A percentile compares a stretch with the other conserved stretches of the same genome.
These are phyloP conservation scores for Verticillium albo-atrum DNA, from an alignment of 2,329 filamentous ascomycete genomes.

Conservation along the genomic window DNA sequence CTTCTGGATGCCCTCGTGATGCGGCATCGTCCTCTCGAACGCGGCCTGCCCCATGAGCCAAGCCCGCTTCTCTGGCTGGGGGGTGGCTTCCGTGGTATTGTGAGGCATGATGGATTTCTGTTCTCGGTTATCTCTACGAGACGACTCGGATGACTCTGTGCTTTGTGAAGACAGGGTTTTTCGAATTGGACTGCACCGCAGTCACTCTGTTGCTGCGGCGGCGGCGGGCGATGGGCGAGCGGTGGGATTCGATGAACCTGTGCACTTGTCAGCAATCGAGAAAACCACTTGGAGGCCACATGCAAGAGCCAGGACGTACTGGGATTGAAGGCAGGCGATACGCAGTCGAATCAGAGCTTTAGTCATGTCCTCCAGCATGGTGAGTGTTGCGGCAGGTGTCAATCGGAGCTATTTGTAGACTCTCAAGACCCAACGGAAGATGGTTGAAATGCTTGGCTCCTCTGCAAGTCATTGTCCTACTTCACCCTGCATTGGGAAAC, in stretches of 20 bases:
- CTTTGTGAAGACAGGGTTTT: constrained; percentile 23
- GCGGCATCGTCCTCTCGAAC: constrained; percentile 43
- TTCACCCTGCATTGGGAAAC: neutral
- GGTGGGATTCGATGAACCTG: constrained; percentile 5
- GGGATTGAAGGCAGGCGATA: constrained; percentile 41
- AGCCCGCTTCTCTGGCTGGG: constrained; percentile 17
- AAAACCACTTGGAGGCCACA: neutral
- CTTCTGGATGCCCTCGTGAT: constrained; percentile 55
- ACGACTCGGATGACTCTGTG: constrained; percentile 24
- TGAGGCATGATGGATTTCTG: constrained; percentile 23
- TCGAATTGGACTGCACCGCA: constrained; percentile 15
- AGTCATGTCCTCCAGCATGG: constrained; percentile 36
- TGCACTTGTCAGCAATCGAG: neutral
- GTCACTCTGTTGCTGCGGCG: constrained; percentile 20
- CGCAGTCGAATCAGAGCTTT: constrained; percentile 39
- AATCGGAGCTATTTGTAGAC: constrained; percentile 1
- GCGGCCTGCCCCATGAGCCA: constrained; percentile 40
- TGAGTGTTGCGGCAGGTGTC: constrained; percentile 7
- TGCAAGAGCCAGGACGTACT: constrained; percentile 30
- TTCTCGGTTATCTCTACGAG: constrained; percentile 6
- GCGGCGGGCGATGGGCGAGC: constrained; percentile 12
- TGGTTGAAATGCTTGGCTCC: neutral
- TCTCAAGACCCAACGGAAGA: neutral
- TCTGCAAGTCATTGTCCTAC: neutral
- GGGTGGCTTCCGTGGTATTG: constrained; percentile 5